A percentile compares a stretch with the other conserved stretches of the same genome.
Evolutionary conservation across 345 rosid species (phyloP).

Genomic region (Tarenaya hassleriana): DNA sequence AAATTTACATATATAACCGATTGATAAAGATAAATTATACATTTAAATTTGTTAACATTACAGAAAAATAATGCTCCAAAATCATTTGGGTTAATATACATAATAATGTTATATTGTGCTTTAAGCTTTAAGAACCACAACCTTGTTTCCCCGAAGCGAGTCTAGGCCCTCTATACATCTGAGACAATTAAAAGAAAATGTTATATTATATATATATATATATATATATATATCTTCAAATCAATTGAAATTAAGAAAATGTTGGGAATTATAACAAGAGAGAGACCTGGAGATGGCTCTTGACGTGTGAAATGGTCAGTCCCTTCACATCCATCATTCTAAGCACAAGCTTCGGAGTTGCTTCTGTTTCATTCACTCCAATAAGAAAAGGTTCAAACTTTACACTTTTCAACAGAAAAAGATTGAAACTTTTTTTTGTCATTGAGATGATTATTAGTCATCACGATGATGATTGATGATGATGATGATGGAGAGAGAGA

Average conservation of each 20-base stretch:
- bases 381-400: neutral
- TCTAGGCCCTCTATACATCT: conserved; percentile 35
- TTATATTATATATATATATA: too few species aligned
- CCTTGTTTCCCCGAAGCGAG: conserved; percentile 23
- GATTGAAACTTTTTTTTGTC: too few species aligned
- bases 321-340: conserved; percentile 98
- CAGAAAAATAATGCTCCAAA: too few species aligned
- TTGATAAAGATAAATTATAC: too few species aligned
- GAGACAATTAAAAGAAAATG: neutral
- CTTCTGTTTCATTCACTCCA: conserved; percentile 44
- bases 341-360: conserved; percentile 97
- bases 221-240: too few species aligned
- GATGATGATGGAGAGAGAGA: neutral
- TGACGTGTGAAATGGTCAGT: conserved; percentile 94
- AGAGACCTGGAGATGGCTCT: conserved; percentile 95
- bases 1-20: too few species aligned
- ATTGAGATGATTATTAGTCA: too few species aligned
- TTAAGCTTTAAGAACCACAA: neutral
- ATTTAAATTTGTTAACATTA: too few species aligned
- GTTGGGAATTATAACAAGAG: neutral
- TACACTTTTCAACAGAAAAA: neutral
- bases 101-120: too few species aligned
- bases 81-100: too few species aligned
- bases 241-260: neutral
- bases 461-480: neutral